These are phyloP conservation scores for Thraustochytrium striatum DNA, from an alignment of 352 stramenopile species.

Conservation along the genomic window DNA sequence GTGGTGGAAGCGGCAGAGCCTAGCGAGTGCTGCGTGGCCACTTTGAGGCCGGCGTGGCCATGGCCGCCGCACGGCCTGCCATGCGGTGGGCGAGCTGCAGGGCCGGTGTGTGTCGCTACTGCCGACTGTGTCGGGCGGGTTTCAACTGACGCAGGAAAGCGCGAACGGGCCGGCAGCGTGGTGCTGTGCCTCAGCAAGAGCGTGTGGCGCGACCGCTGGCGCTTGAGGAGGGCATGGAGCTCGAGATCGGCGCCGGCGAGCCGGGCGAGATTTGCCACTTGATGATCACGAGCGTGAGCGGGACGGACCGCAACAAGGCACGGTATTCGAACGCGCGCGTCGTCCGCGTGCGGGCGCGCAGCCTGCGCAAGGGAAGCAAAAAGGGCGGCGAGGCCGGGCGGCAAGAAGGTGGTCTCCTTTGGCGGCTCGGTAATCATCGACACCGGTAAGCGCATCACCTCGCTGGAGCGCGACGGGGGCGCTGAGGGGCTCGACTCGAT, in stretches of 20 bases:
- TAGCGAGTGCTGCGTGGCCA: too few species aligned
- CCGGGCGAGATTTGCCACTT: not conserved
- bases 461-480: not conserved
- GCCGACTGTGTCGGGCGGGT: conserved; percentile 28
- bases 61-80: too few species aligned
- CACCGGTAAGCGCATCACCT: not conserved
- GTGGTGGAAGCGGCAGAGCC: too few species aligned
- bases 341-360: not conserved
- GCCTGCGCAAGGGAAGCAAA: not conserved
- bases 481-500: not conserved
- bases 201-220: conserved; percentile 35
- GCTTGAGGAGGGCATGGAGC: conserved; percentile 32
- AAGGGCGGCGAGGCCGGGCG: not conserved
- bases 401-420: conserved; percentile 14
- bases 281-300: not conserved
- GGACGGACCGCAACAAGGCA: not conserved
- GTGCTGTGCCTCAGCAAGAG: conserved; percentile 31
- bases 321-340: not conserved
- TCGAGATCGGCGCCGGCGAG: not conserved
- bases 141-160: conserved; percentile 8
- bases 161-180: not conserved
- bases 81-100: too few species aligned
- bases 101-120: conserved; percentile 29
- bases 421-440: conserved; percentile 3
- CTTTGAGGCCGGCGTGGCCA: too few species aligned